Evolutionary conservation across 2,329 filamentous ascomycete species (phyloP).

Genomic region (Alternaria sp.): DNA sequence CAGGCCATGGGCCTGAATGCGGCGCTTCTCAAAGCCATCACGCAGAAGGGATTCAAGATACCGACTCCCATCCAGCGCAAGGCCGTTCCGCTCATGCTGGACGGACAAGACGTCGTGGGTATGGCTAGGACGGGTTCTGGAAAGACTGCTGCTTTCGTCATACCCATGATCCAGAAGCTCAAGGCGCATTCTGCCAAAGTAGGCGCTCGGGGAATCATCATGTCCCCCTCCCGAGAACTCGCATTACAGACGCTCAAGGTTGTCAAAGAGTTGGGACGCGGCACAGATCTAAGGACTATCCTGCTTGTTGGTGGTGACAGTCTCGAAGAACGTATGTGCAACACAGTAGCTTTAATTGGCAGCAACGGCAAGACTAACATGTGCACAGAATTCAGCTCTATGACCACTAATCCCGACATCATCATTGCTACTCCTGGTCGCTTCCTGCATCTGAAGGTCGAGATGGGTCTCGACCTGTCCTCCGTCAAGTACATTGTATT

Average conservation of each 20-base stretch:
- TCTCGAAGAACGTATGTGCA: slow-evolving; percentile 75
- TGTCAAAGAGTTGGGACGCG: slow-evolving; percentile 90
- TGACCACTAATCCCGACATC: slow-evolving; percentile 95
- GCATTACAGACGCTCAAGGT: slow-evolving; percentile 96
- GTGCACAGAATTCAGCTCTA: slow-evolving; percentile 76
- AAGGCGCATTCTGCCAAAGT: slow-evolving; percentile 88
- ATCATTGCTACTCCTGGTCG: slow-evolving; percentile 96
- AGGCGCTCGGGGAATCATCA: slow-evolving; percentile 83
- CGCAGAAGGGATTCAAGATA: slow-evolving; percentile 92
- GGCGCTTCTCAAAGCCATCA: slow-evolving; percentile 87
- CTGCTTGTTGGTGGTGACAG: slow-evolving; percentile 94
- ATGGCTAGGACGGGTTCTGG: slow-evolving; percentile 99
- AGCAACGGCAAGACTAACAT: slow-evolving; percentile 7
- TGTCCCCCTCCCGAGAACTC: slow-evolving; percentile 93
- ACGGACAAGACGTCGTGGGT: slow-evolving; percentile 94
- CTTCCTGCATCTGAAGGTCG: slow-evolving; percentile 95
- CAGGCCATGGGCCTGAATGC: slow-evolving; percentile 91
- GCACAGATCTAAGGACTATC: slow-evolving; percentile 90
- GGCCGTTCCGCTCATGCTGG: slow-evolving; percentile 89
- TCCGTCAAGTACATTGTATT: slow-evolving; percentile 96
- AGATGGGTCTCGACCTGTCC: slow-evolving; percentile 91
- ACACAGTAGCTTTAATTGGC: neutral
- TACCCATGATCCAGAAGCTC: slow-evolving; percentile 95
- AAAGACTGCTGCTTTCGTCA: slow-evolving; percentile 97
- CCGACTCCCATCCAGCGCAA: slow-evolving; percentile 98